A percentile compares a stretch with the other conserved stretches of the same genome.
These are phyloP conservation scores for Fusarium sp. DNA, from an alignment of 2,329 filamentous ascomycete species.

Conservation along the genomic window DNA sequence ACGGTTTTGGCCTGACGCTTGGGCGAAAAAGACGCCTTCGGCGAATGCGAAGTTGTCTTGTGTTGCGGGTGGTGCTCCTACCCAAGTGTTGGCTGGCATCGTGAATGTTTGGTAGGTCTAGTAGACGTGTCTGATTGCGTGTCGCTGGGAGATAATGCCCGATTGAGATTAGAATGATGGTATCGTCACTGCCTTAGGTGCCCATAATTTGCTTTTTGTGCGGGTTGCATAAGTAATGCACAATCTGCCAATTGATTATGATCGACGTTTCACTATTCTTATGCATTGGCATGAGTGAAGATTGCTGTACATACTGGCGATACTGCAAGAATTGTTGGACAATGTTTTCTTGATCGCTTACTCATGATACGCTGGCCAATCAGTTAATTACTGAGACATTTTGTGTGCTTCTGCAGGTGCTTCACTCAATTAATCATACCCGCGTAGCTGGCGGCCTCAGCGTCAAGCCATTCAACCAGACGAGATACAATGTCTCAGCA, in stretches of 20 bases:
- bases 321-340: background rate
- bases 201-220: background rate
- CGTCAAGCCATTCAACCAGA: background rate
- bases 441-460: background rate
- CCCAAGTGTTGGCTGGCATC: slow-evolving; percentile 23
- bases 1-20: slow-evolving; percentile 56
- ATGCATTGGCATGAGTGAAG: background rate
- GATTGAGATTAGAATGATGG: background rate
- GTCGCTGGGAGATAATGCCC: background rate
- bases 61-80: slow-evolving; percentile 29
- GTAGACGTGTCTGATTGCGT: background rate
- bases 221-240: background rate
- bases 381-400: background rate
- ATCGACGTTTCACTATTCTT: background rate
- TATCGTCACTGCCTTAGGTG: background rate
- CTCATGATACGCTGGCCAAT: background rate
- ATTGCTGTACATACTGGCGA: background rate
- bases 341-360: background rate
- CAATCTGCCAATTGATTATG: background rate
- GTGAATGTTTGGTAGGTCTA: background rate
- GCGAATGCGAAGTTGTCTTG: slow-evolving; percentile 58
- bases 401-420: background rate
- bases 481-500: background rate
- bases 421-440: background rate
- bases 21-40: slow-evolving; percentile 58